Evolutionary conservation across 129 eudicot genomes (phyloP).

Genomic region (Smallanthus sonchifolius): DNA sequence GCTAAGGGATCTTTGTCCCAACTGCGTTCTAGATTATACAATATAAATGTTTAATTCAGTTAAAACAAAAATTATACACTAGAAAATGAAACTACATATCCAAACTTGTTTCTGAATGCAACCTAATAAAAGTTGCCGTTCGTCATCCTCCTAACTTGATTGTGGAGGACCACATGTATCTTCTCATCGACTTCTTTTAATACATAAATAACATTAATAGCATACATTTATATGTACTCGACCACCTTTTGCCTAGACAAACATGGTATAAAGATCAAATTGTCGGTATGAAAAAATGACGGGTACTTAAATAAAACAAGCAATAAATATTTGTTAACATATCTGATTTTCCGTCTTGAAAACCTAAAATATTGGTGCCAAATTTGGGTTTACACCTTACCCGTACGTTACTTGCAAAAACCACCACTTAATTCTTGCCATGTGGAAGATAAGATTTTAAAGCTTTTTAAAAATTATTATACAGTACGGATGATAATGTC

Average conservation of each 20-base stretch:
- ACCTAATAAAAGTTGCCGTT: not conserved
- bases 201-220: not conserved
- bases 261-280: conserved; percentile 7
- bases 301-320: conserved; percentile 13
- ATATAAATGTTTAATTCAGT: not conserved
- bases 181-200: not conserved
- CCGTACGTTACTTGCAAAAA: not conserved
- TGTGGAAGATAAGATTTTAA: not conserved
- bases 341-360: conserved; percentile 14
- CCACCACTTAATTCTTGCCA: not conserved
- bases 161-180: conserved; percentile 22
- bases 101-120: not conserved
- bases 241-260: conserved; percentile 21
- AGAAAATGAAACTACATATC: not conserved
- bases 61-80: not conserved
- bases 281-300: conserved; percentile 1
- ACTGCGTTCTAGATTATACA: not conserved
- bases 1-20: not conserved
- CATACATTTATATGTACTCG: conserved; percentile 11
- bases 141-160: conserved; percentile 10
- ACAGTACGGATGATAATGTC: no score
- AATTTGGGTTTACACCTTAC: not conserved
- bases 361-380: conserved; percentile 15
- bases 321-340: conserved; percentile 8
- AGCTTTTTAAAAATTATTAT: no score